phyloP scores from a whole-genome alignment of 2,329 filamentous ascomycete genomes.

The Fusarium musae region DNA sequence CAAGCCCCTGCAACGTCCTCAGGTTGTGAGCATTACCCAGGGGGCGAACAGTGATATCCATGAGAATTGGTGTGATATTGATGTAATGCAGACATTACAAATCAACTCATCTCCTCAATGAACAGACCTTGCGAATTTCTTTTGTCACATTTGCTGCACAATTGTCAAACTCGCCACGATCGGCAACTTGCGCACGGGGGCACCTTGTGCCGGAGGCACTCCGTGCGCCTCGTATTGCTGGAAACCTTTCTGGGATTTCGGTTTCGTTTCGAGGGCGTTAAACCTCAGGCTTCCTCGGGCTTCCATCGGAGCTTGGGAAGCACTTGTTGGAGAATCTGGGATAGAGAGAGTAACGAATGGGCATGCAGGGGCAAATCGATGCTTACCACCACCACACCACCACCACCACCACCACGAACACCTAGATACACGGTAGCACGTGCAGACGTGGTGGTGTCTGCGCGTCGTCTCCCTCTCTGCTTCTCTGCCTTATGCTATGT shows the following conservation, averaged over 20 bases:
- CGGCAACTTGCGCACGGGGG: constrained; percentile 19
- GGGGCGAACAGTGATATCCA: neutral
- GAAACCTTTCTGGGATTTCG: constrained; percentile 2
- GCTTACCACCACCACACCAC: neutral
- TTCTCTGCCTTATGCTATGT: constrained; percentile 4
- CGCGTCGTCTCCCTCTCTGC: neutral
- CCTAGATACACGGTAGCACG: neutral
- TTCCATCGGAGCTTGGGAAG: constrained; percentile 8
- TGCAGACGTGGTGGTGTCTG: constrained; percentile 4
- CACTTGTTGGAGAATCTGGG: constrained; percentile 20
- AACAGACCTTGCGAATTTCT: constrained; percentile 7
- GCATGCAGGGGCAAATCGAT: neutral
- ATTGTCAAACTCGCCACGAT: constrained; percentile 27
- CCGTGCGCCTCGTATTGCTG: neutral
- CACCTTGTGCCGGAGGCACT: neutral
- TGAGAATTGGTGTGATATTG: constrained; percentile 1
- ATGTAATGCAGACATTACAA: constrained; percentile 33
- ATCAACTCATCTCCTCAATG: constrained; percentile 10
- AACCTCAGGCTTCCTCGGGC: constrained; percentile 18
- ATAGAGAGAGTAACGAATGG: constrained; percentile 28
- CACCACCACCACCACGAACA: no score
- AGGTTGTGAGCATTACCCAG: neutral
- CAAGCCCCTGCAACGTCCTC: neutral
- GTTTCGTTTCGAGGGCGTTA: constrained; percentile 17
- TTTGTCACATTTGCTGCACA: constrained; percentile 2